Base-by-base conservation (phyloP, 352 stramenopile species). In the Aphanomyces stellatus region DNA sequence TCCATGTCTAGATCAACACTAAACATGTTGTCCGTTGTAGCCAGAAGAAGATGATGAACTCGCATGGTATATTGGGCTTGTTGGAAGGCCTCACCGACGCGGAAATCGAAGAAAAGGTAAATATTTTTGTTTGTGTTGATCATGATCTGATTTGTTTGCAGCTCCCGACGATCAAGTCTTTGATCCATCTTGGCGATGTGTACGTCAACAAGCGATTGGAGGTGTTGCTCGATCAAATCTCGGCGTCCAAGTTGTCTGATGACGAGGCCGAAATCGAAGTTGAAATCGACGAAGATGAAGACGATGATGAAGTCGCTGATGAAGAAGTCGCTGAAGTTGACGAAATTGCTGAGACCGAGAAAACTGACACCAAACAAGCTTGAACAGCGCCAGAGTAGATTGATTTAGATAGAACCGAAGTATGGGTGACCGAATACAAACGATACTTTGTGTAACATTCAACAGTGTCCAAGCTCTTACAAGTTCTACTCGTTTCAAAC, bases 141-240 rank as follows among this genome's bases (percentile, higher is more conserved):
- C 11, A 13, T 24, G 28, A 27, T 25, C 63, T 37, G 22, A 31
- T 71, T 24, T 37, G 41, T 51, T 10, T 67, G 49, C 72, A 89
- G 81, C 73, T 90, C 28, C 80, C 76, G 43, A 65, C 91, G 69
- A 82, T 78, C 65, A 85, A 90, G 69, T 88, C 92, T 72, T 76
- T 94, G 60, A 75, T 83, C 33, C 74, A 82, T 75, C 91, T 92
- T 75, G 85, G 85, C 42, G 82, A 92, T 10, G 85, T 94, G 72
- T 82, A 80, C 57, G 70, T 75, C 51, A 90, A 88, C 69, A 68
- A 72, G 56, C 73, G 75, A 33, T 77, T 90, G 43, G 60, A 69
- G 41, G 62, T 83, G 61, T 80, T 88, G 69, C 77, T 67, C 4
- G 34, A 35, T 35, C 10, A 35, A 10, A 22, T 17, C 10, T 24